A percentile compares a stretch with the other conserved stretches of the same genome.
These are phyloP conservation scores for Trematosphaeria pertusa DNA, from an alignment of 2,329 filamentous ascomycete genomes.

Conservation along the genomic window DNA sequence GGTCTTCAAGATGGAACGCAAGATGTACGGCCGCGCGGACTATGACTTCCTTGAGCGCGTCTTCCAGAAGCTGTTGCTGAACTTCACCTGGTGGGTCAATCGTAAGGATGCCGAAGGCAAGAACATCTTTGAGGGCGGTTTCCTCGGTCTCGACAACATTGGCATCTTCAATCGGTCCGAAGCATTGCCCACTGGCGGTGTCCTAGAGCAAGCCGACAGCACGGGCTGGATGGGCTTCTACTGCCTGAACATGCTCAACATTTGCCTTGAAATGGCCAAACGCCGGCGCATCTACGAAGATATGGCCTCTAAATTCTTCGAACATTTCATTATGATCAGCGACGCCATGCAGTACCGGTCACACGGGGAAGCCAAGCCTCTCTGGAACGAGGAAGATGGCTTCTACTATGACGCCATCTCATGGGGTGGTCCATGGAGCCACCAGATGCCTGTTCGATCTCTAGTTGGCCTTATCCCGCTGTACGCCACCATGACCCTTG, in stretches of 20 bases:
- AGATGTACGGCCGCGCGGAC: conserved; percentile 94
- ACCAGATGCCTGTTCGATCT: conserved; percentile 90
- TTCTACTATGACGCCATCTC: conserved; percentile 99
- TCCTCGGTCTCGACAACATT: conserved; percentile 95
- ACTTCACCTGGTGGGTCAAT: conserved; percentile 99
- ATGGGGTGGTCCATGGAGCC: conserved; percentile 90
- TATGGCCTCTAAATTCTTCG: conserved; percentile 97
- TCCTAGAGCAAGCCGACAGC: conserved; percentile 94
- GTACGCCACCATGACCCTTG: conserved; percentile 88
- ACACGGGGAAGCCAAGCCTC: conserved; percentile 75
- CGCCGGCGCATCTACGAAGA: conserved; percentile 95
- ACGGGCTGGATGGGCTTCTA: conserved; percentile 99
- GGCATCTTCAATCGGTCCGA: conserved; percentile 97
- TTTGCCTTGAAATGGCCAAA: conserved; percentile 92
- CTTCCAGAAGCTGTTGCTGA: conserved; percentile 93
- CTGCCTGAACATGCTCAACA: conserved; percentile 95
- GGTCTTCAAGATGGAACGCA: conserved; percentile 97
- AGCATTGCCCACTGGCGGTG: conserved; percentile 89
- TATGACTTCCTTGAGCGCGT: conserved; percentile 94
- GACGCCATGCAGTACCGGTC: conserved; percentile 86
- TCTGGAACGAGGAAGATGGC: conserved; percentile 96
- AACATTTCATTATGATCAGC: conserved; percentile 97
- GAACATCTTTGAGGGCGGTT: conserved; percentile 96
- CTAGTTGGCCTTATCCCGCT: conserved; percentile 93
- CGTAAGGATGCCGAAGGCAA: conserved; percentile 93